Base-by-base conservation (phyloP, 169 alveolate species). In the Sarcocystis neurona region DNA sequence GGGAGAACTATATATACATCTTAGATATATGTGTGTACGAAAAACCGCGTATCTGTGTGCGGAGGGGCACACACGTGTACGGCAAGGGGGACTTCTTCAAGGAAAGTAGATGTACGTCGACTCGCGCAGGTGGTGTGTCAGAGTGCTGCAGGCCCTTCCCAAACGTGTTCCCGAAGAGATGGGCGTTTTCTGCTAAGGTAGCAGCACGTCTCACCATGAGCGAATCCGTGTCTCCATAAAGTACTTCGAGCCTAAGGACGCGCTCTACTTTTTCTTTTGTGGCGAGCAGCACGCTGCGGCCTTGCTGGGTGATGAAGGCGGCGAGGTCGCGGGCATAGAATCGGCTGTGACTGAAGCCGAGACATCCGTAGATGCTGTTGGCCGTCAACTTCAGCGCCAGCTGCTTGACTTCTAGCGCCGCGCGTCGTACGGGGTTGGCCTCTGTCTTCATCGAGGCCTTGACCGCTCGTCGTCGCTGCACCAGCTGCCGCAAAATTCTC, bases 201-300 rank as follows among this genome's bases (percentile, higher is more conserved):
- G 97, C 97, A 46, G 96, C 97, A 15, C 99, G 95, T 90, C 97
- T 96, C 60, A 99, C 98, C 99, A 99, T 98, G 80, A 99, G 96
- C n/a, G 99, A 98, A 92, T 99, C 99, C 32, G 99, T 99, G 92
- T 99, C 99, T n/a, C 99, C 99, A 92, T 99, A 99, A 27, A 99
- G 96, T 30, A 99, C 99, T 32, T 96, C 96, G 70, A 97, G 96
- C 70, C 96, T 94, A 39, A 96, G 94, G 60, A 94, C 96, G 8
- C 93, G 94, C 87, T 97, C 99, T 20, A 98, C 99, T 82, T 97
- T 97, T 37, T 94, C 96, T 75, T 97, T 97, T 0, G 99, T 97
- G 18, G 84, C 90, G 85, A 77, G 84, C 50, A 96, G 93, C 37
- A 97, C 95, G 80, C 95, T 94, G 90, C 99, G 94, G 12, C 99